Evolutionary conservation across 2,329 filamentous ascomycete genomes (phyloP), one percentile per base, ranked within the genome.

Genomic region (Fusarium brachygibbosum): DNA sequence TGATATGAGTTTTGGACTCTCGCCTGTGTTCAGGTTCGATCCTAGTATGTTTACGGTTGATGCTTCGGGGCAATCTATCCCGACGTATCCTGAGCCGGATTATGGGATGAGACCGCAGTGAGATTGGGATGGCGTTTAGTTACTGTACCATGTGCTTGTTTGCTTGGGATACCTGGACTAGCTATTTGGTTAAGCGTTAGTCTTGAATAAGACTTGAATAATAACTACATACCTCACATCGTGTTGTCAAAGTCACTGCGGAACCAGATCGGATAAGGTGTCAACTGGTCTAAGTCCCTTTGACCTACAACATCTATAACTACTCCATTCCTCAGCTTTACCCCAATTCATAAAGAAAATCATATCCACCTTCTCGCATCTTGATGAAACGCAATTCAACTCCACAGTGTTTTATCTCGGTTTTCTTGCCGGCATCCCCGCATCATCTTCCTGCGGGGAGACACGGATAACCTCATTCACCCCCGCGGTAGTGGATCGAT

Each of bases 1-100:
- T n/a, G 73, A 74, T 9, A 75, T 75, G 73, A 75, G 73, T 35
- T 75, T 75, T 66, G 73, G 73, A 6, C 63, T 75, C 1, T 75
- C 73, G 16, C 73, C 73, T 6, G 73, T 75, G 31, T 75, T 75
- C 40, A 63, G 70, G 19, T 75, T 75, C n/a, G 73, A 75, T 37
- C 60, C 73, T 6, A 69, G 58, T 37, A 73, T 75, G 71, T 72
- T 75, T 38, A 62, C 71, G 14, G 62, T 75, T 38, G 73, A 75
- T 21, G 69, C 64, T 8, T 71, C 72, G 34, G 73, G 71, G 0
- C 72, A 74, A 23, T 58, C 69, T 19, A 50, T 74, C 11, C 72
- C 71, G 38, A 54, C 63, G 14, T 75, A 75, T 60, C 71, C 73
- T 40, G 69, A 75, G 23, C 42, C 69, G 4, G 63, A 70, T 38